Evolutionary conservation across 1,284 basidiomycete species (phyloP).

Genomic region (Austropuccinia psidii): DNA sequence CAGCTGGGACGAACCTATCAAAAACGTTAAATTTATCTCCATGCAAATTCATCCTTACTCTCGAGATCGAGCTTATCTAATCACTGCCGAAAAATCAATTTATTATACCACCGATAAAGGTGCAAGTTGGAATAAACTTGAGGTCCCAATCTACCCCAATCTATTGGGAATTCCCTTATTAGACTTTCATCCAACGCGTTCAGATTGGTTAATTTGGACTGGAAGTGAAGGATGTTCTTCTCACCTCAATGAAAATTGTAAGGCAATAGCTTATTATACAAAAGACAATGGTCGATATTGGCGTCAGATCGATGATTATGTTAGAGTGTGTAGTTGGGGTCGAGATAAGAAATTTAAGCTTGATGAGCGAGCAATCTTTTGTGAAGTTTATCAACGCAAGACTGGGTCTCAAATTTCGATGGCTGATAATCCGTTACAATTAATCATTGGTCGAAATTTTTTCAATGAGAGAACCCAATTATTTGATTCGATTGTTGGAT

Average conservation of each 20-base stretch:
- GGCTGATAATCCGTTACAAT: slow-evolving; percentile 64
- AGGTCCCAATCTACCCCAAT: slow-evolving; percentile 66
- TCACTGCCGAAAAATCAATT: slow-evolving; percentile 62
- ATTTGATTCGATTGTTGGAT: slow-evolving; percentile 82
- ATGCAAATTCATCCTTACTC: slow-evolving; percentile 78
- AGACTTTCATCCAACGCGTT: slow-evolving; percentile 72
- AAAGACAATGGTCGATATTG: slow-evolving; percentile 70
- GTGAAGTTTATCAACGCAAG: slow-evolving; percentile 80
- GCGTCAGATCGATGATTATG: slow-evolving; percentile 72
- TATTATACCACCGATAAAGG: slow-evolving; percentile 76
- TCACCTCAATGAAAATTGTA: slow-evolving; percentile 53
- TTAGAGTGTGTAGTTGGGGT: slow-evolving; percentile 86
- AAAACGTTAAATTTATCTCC: slow-evolving; percentile 62
- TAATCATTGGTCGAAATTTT: slow-evolving; percentile 70
- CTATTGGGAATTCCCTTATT: slow-evolving; percentile 66
- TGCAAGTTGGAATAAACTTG: slow-evolving; percentile 59
- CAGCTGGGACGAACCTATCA: slow-evolving; percentile 62
- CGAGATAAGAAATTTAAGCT: slow-evolving; percentile 66
- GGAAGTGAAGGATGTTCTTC: slow-evolving; percentile 64
- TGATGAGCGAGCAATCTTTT: slow-evolving; percentile 79
- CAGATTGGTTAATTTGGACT: slow-evolving; percentile 83
- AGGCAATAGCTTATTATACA: slow-evolving; percentile 65
- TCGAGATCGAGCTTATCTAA: slow-evolving; percentile 75
- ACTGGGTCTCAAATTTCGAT: slow-evolving; percentile 62
- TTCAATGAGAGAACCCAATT: slow-evolving; percentile 65